A percentile compares a stretch with the other conserved stretches of the same genome.
phyloP scores from a whole-genome alignment of 148 eudicot species.

The Beta vulgaris region DNA sequence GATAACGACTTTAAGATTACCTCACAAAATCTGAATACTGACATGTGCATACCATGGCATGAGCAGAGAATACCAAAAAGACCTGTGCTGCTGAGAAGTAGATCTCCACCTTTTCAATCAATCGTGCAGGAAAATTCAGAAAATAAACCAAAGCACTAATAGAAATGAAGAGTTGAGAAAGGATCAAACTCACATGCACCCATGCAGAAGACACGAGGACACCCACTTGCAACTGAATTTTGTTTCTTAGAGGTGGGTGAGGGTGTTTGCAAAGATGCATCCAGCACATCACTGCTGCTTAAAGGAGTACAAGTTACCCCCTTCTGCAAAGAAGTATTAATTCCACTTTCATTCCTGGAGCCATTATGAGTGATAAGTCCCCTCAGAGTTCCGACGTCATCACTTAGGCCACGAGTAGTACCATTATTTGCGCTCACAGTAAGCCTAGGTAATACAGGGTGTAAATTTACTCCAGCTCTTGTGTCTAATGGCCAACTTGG shows the following conservation, averaged over 20 bases:
- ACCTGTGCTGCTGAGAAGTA: slow-evolving; percentile 59
- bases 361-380: slow-evolving; percentile 23
- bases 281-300: slow-evolving; percentile 20
- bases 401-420: slow-evolving; percentile 26
- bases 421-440: slow-evolving; percentile 19
- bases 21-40: slow-evolving; percentile 57
- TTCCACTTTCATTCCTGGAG: slow-evolving; percentile 28
- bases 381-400: slow-evolving; percentile 27
- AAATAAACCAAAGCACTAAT: slow-evolving; percentile 6
- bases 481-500: slow-evolving; percentile 24
- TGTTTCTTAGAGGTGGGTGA: slow-evolving; percentile 24
- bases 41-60: slow-evolving; percentile 70
- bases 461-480: slow-evolving; percentile 23
- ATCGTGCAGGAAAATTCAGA: slow-evolving; percentile 23
- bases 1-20: slow-evolving; percentile 31
- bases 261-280: slow-evolving; percentile 22
- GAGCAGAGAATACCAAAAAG: slow-evolving; percentile 66
- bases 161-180: slow-evolving; percentile 2
- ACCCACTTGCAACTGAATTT: slow-evolving; percentile 30
- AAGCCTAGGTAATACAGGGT: slow-evolving; percentile 26
- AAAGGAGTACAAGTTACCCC: slow-evolving; percentile 29
- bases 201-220: slow-evolving; percentile 67
- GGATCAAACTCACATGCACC: slow-evolving; percentile 45
- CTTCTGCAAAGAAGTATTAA: slow-evolving; percentile 25
- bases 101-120: slow-evolving; percentile 52